Conservation (phyloP, 192 early-diverging fungal genomes). For the Umbelopsis sp. region DNA sequence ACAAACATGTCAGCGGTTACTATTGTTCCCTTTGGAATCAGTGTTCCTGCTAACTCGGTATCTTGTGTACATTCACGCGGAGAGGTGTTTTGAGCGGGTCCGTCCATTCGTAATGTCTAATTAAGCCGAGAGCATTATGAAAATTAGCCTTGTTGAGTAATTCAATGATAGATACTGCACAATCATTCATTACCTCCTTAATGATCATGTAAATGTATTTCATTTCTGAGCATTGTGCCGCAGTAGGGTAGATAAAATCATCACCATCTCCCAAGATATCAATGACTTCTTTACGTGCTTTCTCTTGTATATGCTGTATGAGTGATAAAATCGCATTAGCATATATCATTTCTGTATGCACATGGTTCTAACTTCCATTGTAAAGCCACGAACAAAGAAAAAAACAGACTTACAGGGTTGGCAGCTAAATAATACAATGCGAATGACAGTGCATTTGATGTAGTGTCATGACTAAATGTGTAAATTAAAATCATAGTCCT, state of each 20-base stretch:
- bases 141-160: no score
- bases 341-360: background rate
- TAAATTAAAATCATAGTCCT: background rate
- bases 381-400: no score
- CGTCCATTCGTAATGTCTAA: slow-evolving; percentile 6
- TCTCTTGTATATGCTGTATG: slow-evolving; percentile 20
- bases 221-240: slow-evolving; percentile 53
- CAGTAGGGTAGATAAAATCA: slow-evolving; percentile 28
- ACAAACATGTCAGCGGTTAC: background rate
- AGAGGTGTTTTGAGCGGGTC: background rate
- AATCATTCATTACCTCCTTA: slow-evolving; percentile 32
- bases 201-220: slow-evolving; percentile 38
- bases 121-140: background rate
- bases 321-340: background rate
- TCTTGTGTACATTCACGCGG: slow-evolving; percentile 6
- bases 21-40: slow-evolving; percentile 17
- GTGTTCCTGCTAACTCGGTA: background rate
- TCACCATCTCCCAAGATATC: slow-evolving; percentile 13
- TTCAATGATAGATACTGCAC: no score
- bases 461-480: slow-evolving; percentile 20
- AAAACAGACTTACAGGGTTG: background rate
- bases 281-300: slow-evolving; percentile 25
- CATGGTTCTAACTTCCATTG: background rate
- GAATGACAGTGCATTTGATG: slow-evolving; percentile 11
- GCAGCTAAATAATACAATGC: slow-evolving; percentile 22